Base-by-base conservation (phyloP, 441 rosid genomes). In the Pelargonium cotyledonis region DNA sequence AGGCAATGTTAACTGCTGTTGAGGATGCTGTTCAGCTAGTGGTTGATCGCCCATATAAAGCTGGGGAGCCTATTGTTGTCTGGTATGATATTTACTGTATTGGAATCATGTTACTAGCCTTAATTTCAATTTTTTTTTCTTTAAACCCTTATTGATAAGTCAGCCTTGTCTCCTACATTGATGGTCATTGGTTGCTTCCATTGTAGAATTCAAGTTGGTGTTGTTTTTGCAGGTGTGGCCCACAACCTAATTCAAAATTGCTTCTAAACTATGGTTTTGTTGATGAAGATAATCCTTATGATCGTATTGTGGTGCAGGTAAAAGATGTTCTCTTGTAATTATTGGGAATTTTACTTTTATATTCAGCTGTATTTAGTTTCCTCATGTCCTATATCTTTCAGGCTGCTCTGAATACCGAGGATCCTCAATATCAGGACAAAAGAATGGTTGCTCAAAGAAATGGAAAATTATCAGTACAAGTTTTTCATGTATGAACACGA, bases 381-480 rank as follows among this genome's bases (percentile, higher is more conserved):
- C 74, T 64, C 67, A 11, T 78, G 68, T 14, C 43, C 65, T 66
- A 26, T 63, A 44, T 75, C 58, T 75, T 74, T 68, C 77, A 93
- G 98, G 98, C 95, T 77, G 92, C 95, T 64, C 79, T 93, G 82
- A 88, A 82, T 77, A 93, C 97, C 0, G 96, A 89, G 69, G 98
- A 93, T 81, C 96, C 98, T 80, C 96, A 89, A 69, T 93, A 93
- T 79, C 98, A 93, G 82, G 92, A 90, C 69, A 93, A 93, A 84
- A 85, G 98, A 82, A 72, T 93, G 85, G 92, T 86, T 81, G 98
- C 96, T 76, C 98, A 93, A 87, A 89, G 95, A 82, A 93, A 90
- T 67, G 95, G 92, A 60, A 93, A 85, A 75, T 74, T 93, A 53
- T 88, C 98, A 40, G 77, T 79, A 38, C 98, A 93, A 77, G 81